phyloP scores from a whole-genome alignment of 371 early-diverging fungal genomes.

The Mortierella sp. region DNA sequence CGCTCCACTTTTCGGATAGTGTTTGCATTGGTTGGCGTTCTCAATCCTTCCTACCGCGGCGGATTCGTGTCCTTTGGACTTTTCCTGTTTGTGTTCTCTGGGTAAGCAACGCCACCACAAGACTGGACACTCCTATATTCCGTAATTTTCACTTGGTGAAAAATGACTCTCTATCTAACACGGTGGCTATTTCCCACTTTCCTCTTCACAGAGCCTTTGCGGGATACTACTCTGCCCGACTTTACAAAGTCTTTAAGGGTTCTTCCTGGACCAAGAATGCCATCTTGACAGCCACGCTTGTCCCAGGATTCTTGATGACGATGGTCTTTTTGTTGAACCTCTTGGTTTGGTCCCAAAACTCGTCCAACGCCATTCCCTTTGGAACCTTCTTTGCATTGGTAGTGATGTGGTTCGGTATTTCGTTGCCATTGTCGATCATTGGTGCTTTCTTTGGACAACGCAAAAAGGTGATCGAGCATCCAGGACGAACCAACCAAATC shows the following conservation, averaged over 20 bases:
- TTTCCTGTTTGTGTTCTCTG: slow-evolving; percentile 76
- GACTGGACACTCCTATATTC: too few species aligned
- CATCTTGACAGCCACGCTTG: slow-evolving; percentile 61
- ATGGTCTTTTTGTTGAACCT: slow-evolving; percentile 73
- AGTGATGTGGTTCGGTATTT: slow-evolving; percentile 79
- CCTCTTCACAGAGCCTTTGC: slow-evolving; percentile 58
- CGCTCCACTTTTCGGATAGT: slow-evolving; percentile 43
- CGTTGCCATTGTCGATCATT: slow-evolving; percentile 74
- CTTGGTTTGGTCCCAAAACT: slow-evolving; percentile 78
- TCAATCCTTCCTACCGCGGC: slow-evolving; percentile 86
- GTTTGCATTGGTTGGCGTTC: slow-evolving; percentile 79
- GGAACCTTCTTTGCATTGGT: slow-evolving; percentile 82
- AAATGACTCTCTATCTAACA: background rate
- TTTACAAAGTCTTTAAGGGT: slow-evolving; percentile 84
- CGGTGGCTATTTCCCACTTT: background rate
- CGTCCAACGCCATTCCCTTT: slow-evolving; percentile 86
- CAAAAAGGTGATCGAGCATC: slow-evolving; percentile 73
- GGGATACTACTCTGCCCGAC: slow-evolving; percentile 80
- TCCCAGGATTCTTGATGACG: slow-evolving; percentile 58
- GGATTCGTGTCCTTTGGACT: slow-evolving; percentile 74
- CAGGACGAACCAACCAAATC: slow-evolving; percentile 92
- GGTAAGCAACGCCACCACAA: slow-evolving; percentile 62
- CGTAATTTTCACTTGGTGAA: background rate
- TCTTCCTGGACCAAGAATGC: slow-evolving; percentile 80
- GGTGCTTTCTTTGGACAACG: slow-evolving; percentile 86